Evolutionary conservation across 257 asterid genomes (phyloP).

Genomic region (Capsicum pubescens): DNA sequence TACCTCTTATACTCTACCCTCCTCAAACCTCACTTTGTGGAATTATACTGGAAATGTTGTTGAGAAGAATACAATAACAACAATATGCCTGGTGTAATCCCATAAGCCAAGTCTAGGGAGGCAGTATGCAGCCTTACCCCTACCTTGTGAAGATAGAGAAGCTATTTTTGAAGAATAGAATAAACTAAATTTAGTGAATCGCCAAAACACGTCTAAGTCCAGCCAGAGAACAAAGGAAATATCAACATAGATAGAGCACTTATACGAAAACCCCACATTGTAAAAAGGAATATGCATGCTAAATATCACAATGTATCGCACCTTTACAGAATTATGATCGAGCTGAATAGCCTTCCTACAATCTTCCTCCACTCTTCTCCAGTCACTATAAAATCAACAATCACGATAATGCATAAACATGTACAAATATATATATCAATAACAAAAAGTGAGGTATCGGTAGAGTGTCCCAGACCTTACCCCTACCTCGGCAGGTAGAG

Average conservation of each 20-base stretch:
- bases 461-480: too few relatives aligned
- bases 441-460: too few relatives aligned
- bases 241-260: neutral
- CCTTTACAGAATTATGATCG: slow-evolving; percentile 52
- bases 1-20: too few relatives aligned
- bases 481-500: too few relatives aligned
- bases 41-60: too few relatives aligned
- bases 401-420: neutral
- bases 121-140: neutral
- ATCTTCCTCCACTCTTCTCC: slow-evolving; percentile 64
- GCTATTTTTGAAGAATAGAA: neutral
- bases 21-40: too few relatives aligned
- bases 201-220: too few relatives aligned
- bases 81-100: neutral
- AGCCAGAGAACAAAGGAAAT: too few relatives aligned
- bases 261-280: neutral
- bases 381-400: slow-evolving; percentile 53
- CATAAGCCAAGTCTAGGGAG: neutral
- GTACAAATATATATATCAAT: neutral
- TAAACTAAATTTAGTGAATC: too few relatives aligned
- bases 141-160: neutral
- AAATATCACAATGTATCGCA: neutral
- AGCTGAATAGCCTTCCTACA: slow-evolving; percentile 49
- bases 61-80: neutral
- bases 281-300: neutral